Evolutionary conservation across 1,284 basidiomycete species (phyloP).

Genomic region (Cutaneotrichosporon curvatum): DNA sequence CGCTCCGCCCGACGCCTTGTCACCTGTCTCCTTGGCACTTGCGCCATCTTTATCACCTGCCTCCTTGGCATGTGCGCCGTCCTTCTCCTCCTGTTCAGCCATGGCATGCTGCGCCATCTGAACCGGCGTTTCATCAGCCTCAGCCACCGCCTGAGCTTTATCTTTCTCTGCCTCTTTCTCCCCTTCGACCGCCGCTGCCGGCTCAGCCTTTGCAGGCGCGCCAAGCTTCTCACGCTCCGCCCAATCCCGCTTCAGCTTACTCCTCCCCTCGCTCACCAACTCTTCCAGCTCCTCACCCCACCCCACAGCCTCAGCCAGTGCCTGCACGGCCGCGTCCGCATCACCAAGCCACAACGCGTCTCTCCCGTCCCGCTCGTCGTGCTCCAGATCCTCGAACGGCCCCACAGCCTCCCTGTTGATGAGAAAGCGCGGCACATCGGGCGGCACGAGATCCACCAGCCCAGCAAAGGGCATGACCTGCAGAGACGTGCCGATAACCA

Average conservation of each 20-base stretch:
- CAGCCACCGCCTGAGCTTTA: neutral
- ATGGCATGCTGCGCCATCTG: no score
- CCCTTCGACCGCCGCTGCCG: neutral
- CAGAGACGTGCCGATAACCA: constrained; percentile 83
- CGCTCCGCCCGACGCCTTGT: no score
- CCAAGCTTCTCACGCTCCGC: constrained; percentile 5
- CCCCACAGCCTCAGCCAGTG: constrained; percentile 35
- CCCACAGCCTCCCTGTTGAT: constrained; percentile 54
- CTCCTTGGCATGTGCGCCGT: no score
- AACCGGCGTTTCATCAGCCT: no score
- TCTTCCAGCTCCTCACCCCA: constrained; percentile 41
- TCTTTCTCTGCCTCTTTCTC: neutral
- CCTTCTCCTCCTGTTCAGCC: no score
- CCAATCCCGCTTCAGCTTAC: constrained; percentile 30
- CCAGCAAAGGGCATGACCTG: constrained; percentile 53
- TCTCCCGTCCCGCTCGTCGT: constrained; percentile 13
- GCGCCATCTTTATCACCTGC: no score
- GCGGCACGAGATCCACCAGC: constrained; percentile 47
- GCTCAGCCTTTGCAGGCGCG: neutral
- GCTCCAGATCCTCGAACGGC: constrained; percentile 21
- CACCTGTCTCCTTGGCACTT: no score
- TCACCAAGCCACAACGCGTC: constrained; percentile 45
- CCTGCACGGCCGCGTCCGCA: constrained; percentile 36
- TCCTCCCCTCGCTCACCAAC: constrained; percentile 24
- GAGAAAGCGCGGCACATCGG: constrained; percentile 47